Conservation (phyloP, 2,329 filamentous ascomycete species). For the Aspergillus udagawae region DNA sequence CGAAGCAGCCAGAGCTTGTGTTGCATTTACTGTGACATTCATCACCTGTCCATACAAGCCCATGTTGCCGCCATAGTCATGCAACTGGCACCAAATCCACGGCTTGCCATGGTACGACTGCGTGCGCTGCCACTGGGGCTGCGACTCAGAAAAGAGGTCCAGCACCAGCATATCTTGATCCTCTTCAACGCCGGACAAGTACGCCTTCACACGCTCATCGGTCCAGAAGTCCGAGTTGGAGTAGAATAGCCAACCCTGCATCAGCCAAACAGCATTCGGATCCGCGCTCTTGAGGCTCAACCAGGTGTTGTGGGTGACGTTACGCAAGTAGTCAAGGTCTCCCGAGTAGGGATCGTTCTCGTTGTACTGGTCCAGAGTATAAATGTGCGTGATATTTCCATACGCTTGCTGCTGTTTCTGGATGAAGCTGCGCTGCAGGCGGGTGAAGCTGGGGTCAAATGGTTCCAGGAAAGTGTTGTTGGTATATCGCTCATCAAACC, state of each 20-base stretch:
- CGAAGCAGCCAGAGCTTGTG: conserved; percentile 42
- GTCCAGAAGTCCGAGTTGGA: conserved; percentile 47
- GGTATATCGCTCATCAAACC: background rate
- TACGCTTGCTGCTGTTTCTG: conserved; percentile 45
- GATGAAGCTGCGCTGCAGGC: conserved; percentile 36
- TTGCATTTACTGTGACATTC: conserved; percentile 46
- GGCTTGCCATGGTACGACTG: conserved; percentile 50
- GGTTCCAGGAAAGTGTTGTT: background rate
- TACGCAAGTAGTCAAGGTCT: conserved; percentile 42
- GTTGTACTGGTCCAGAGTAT: conserved; percentile 53
- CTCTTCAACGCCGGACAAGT: conserved; percentile 44
- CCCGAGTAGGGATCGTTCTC: conserved; percentile 49
- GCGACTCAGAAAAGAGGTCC: conserved; percentile 49
- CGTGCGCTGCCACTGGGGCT: conserved; percentile 50
- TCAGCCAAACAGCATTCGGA: conserved; percentile 48
- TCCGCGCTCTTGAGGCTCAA: conserved; percentile 47
- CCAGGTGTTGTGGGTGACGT: conserved; percentile 44
- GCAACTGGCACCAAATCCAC: conserved; percentile 54
- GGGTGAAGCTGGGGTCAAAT: background rate
- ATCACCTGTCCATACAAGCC: conserved; percentile 50
- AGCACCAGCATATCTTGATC: conserved; percentile 49
- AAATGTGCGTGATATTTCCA: conserved; percentile 48
- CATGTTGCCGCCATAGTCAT: conserved; percentile 49
- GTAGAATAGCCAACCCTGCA: conserved; percentile 54
- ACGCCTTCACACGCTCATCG: conserved; percentile 46